Percentiles rank a stretch among this genome's conserved stretches.
Conservation (phyloP, 768 basidiomycete species). For the Leucocoprinus sp. region DNA sequence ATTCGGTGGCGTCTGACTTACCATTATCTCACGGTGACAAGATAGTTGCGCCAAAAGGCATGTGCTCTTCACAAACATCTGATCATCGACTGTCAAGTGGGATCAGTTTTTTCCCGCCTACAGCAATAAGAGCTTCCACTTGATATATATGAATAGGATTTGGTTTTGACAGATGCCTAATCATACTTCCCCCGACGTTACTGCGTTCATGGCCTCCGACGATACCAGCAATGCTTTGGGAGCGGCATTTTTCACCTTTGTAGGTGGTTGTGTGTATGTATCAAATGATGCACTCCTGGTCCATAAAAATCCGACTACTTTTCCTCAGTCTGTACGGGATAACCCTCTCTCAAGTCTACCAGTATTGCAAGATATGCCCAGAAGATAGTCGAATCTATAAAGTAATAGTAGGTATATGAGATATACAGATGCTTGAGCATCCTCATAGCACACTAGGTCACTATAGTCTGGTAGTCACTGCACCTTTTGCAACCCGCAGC, state of each 20-base stretch:
- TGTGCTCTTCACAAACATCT: no score
- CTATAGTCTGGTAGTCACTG: slow-evolving; percentile 3
- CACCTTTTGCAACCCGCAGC: background rate
- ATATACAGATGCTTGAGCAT: background rate
- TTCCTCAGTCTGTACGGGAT: slow-evolving; percentile 4
- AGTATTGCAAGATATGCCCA: slow-evolving; percentile 8
- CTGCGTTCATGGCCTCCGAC: background rate
- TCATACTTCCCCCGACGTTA: background rate
- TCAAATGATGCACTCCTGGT: no score
- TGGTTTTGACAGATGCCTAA: background rate
- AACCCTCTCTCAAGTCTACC: slow-evolving; percentile 8
- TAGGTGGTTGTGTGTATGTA: slow-evolving; percentile 7
- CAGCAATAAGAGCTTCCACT: no score
- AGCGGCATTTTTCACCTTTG: slow-evolving; percentile 10
- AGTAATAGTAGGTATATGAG: background rate
- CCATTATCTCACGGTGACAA: no score
- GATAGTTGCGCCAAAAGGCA: no score
- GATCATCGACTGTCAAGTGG: no score
- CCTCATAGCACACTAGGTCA: background rate
- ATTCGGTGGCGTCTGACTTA: no score
- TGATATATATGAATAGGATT: slow-evolving; percentile 5
- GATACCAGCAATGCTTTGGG: slow-evolving; percentile 2
- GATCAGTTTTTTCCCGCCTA: no score
- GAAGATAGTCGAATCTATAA: slow-evolving; percentile 3
- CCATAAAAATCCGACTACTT: background rate